Evolutionary conservation across 2,329 filamentous ascomycete genomes (phyloP).

Genomic region (Diaporthe ilicicola): DNA sequence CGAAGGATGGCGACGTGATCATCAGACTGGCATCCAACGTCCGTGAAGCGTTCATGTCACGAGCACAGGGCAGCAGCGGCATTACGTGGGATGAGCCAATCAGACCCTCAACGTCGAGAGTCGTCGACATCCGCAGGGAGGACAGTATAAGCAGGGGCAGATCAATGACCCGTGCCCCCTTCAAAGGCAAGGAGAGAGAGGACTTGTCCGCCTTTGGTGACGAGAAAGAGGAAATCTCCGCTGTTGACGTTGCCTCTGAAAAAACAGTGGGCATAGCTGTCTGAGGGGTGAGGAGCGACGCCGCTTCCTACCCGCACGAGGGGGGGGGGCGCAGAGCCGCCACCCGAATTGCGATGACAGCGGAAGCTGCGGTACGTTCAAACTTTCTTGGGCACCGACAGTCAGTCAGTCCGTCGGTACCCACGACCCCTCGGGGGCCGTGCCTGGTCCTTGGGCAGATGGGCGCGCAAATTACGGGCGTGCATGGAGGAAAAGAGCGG

Average conservation of each 20-base stretch:
- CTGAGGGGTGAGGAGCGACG: too few relatives aligned
- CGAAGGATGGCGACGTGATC: constrained; percentile 32
- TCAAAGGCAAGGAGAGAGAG: constrained; percentile 36
- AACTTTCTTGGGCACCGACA: background rate
- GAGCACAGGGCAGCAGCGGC: background rate
- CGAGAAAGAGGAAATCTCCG: background rate
- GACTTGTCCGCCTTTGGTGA: background rate
- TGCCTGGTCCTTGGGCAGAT: background rate
- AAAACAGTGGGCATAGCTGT: background rate
- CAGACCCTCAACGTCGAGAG: background rate
- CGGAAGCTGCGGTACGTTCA: constrained; percentile 2
- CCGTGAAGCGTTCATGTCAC: constrained; percentile 16
- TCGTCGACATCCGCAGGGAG: constrained; percentile 10
- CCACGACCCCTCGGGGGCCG: background rate
- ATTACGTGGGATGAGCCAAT: constrained; percentile 30
- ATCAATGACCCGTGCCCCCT: constrained; percentile 21
- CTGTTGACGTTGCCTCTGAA: background rate
- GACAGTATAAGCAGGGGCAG: constrained; percentile 12
- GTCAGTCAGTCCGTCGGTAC: background rate
- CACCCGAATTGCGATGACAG: background rate
- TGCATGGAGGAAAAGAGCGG: background rate
- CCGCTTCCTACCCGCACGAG: background rate
- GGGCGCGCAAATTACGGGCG: background rate
- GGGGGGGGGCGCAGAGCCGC: background rate
- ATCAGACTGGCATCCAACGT: constrained; percentile 26